These are phyloP conservation scores for Linanthus parryae DNA, from an alignment of 148 eudicot species.

Conservation along the genomic window DNA sequence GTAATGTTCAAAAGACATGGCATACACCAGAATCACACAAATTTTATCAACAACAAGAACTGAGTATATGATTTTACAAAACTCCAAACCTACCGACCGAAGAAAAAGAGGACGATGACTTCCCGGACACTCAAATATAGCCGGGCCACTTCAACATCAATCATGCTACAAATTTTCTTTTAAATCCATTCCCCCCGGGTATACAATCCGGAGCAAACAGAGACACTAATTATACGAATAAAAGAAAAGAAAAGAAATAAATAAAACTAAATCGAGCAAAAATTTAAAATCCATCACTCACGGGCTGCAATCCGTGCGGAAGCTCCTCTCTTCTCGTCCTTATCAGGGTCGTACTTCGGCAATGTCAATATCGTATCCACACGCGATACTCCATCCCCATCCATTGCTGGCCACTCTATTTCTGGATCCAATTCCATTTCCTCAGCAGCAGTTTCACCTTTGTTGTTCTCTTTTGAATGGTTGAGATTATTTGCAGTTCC, in stretches of 20 bases:
- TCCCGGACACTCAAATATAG: constrained; percentile 60
- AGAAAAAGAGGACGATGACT: constrained; percentile 17
- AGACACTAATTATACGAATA: constrained; percentile 4
- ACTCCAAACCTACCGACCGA: constrained; percentile 30
- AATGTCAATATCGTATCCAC: constrained; percentile 65
- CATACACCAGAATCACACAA: too few relatives aligned
- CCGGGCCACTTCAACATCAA: constrained; percentile 31
- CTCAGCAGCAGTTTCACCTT: constrained; percentile 21
- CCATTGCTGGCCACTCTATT: constrained; percentile 71
- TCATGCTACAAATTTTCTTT: constrained; percentile 1
- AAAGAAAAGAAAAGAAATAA: neutral
- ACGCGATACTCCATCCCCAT: constrained; percentile 78
- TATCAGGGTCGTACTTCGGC: constrained; percentile 53
- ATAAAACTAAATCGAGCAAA: constrained; percentile 3
- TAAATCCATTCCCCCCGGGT: constrained; percentile 7
- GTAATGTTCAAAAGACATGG: too few relatives aligned
- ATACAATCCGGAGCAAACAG: constrained; percentile 12
- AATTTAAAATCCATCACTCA: constrained; percentile 13
- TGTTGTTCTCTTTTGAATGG: constrained; percentile 21
- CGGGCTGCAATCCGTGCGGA: constrained; percentile 14
- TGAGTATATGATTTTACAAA: constrained; percentile 25
- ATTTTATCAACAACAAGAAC: neutral
- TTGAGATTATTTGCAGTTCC: constrained; percentile 18
- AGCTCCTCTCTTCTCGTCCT: constrained; percentile 22
- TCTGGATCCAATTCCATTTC: constrained; percentile 20